Evolutionary conservation across 2,329 filamentous ascomycete genomes (phyloP).

Genomic region (Fusarium sp.): DNA sequence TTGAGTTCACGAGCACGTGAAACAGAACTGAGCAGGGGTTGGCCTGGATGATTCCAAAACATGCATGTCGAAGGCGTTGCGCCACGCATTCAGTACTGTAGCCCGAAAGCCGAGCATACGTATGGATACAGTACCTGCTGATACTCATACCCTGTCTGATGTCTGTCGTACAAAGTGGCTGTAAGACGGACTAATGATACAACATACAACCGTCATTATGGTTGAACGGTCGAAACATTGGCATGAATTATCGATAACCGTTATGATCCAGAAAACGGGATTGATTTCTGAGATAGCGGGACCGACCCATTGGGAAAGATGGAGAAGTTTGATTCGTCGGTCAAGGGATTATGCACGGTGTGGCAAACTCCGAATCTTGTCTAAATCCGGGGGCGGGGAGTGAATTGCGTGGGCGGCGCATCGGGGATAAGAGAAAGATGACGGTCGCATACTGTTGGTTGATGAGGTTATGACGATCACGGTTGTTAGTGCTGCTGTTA

Average conservation of each 20-base stretch:
- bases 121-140: too few relatives aligned
- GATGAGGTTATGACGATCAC: constrained; percentile 15
- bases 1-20: not conserved
- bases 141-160: not conserved
- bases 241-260: not conserved
- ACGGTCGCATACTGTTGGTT: not conserved
- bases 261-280: not conserved
- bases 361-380: constrained; percentile 41
- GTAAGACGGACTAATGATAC: not conserved
- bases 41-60: constrained; percentile 15
- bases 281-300: constrained; percentile 1
- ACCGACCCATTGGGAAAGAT: constrained; percentile 14
- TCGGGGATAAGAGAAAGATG: constrained; percentile 34
- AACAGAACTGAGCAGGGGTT: not conserved
- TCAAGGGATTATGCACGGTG: constrained; percentile 15
- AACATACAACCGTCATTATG: not conserved
- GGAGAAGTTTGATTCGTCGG: constrained; percentile 32
- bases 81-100: not conserved
- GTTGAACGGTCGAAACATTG: not conserved
- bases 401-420: constrained; percentile 1
- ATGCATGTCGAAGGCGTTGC: constrained; percentile 6
- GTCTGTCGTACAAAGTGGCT: not conserved
- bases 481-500: not conserved
- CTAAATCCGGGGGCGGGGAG: constrained; percentile 45
- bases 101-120: not conserved